phyloP scores from a whole-genome alignment of 192 early-diverging fungal species.

The Paraglomus brasilianum region DNA sequence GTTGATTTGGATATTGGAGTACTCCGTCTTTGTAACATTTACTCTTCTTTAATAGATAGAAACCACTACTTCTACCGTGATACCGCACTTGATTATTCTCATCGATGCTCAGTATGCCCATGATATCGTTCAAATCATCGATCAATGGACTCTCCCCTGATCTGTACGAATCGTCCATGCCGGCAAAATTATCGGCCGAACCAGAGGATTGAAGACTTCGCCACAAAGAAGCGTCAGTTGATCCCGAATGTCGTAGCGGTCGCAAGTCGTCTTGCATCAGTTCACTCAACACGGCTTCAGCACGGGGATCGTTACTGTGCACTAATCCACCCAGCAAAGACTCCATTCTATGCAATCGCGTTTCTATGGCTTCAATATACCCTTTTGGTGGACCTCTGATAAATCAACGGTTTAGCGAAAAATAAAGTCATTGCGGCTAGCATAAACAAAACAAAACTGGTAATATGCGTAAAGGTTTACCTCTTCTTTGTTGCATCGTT shows the following conservation, averaged over 20 bases:
- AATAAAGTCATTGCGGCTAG: neutral
- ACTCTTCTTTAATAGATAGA: slow-evolving; percentile 69
- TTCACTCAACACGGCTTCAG: slow-evolving; percentile 42
- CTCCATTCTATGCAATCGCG: slow-evolving; percentile 70
- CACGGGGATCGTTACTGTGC: slow-evolving; percentile 46
- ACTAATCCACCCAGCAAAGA: slow-evolving; percentile 59
- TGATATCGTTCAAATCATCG: slow-evolving; percentile 51
- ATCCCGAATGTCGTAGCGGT: slow-evolving; percentile 27
- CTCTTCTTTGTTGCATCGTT: slow-evolving; percentile 49
- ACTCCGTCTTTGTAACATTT: slow-evolving; percentile 51
- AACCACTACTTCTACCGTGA: slow-evolving; percentile 72
- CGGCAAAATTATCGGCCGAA: slow-evolving; percentile 28
- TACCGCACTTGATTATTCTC: slow-evolving; percentile 67
- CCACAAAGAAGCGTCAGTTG: slow-evolving; percentile 8
- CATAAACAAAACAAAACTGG: neutral
- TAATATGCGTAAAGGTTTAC: slow-evolving; percentile 35
- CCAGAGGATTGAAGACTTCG: slow-evolving; percentile 32
- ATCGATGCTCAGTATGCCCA: slow-evolving; percentile 66
- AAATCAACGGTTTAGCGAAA: neutral
- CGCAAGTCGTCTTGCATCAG: slow-evolving; percentile 43
- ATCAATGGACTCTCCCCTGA: slow-evolving; percentile 34
- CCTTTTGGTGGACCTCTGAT: slow-evolving; percentile 77
- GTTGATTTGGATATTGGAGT: slow-evolving; percentile 38
- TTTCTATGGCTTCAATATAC: slow-evolving; percentile 83
- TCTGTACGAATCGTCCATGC: slow-evolving; percentile 22